Evolutionary conservation across 257 asterid species (phyloP), one percentile per base, ranked within the genome.

Genomic region (Cynanchum wilfordii): DNA sequence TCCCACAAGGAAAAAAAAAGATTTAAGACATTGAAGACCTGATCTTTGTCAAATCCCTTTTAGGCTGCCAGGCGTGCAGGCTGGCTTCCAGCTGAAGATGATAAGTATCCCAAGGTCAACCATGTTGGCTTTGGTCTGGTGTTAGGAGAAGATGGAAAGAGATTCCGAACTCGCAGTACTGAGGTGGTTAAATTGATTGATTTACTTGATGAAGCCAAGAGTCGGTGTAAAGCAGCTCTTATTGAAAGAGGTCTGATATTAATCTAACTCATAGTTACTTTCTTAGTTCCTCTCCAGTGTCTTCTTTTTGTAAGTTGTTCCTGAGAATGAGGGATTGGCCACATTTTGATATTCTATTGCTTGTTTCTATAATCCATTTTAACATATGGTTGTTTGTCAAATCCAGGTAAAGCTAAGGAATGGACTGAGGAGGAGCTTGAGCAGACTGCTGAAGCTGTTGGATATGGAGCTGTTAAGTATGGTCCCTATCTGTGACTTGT

Each of bases 401-500:
- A 54, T 54, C 59, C 87, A 95, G 99, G 97, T 70, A 92, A 89
- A 82, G 90, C 76, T 70, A 76, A 75, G 62, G 89, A 87, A 30
- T 92, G 95, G 97, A 87, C 98, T 12, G 87, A 71, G 25, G 97
- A 90, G 82, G 99, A 92, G 88, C 95, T 95, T 22, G 97, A 95
- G 58, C 69, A 83, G 80, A 92, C 90, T 83, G 97, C 98, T 47
- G 99, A 95, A 82, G 99, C 98, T 29, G 84, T 95, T 67, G 99
- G 99, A 84, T 95, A 95, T 79, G 97, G 99, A 38, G 99, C 98
- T 79, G 89, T 95, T 42, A 89, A 95, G 99, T 91, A 78, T 82
- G 92, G 73, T 68, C 63, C 72, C 27, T 63, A 49, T 55, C 70
- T 25, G 15, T 64, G 47, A 62, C 25, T 51, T 74, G n/a, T 76